These are phyloP conservation scores for Isatis tinctoria DNA, from an alignment of 345 rosid species.

Conservation along the genomic window DNA sequence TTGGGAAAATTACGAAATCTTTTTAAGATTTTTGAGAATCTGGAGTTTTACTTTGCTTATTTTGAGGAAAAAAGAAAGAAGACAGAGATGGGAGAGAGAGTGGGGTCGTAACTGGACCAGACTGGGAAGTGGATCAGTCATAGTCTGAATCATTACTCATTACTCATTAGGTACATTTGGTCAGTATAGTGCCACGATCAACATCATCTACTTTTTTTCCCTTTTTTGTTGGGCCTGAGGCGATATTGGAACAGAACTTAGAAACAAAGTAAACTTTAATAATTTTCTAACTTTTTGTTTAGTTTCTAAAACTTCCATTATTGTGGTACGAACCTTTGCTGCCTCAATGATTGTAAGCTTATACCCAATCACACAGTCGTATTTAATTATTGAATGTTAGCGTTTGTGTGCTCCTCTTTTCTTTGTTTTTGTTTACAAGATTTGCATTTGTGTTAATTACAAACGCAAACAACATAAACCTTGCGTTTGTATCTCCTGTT, in stretches of 20 bases:
- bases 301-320: background rate
- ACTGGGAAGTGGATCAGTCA: slow-evolving; percentile 24
- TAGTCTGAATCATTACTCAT: slow-evolving; percentile 21
- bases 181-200: slow-evolving; percentile 26
- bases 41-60: slow-evolving; percentile 21
- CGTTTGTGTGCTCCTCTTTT: background rate
- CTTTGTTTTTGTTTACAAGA: background rate
- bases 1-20: background rate
- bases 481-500: background rate
- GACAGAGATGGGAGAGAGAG: background rate
- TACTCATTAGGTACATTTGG: slow-evolving; percentile 22
- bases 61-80: background rate
- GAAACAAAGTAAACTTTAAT: slow-evolving; percentile 17
- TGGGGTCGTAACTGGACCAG: slow-evolving; percentile 23
- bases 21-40: slow-evolving; percentile 5
- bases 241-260: slow-evolving; percentile 17
- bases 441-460: background rate
- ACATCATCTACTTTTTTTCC: background rate
- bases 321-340: background rate
- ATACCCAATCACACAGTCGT: background rate
- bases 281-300: background rate
- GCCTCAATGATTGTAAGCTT: background rate
- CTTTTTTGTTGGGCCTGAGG: background rate
- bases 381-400: background rate
- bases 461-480: background rate